phyloP scores from a whole-genome alignment of 1,139 yeast genomes.

The Yamadazyma conglobata region DNA sequence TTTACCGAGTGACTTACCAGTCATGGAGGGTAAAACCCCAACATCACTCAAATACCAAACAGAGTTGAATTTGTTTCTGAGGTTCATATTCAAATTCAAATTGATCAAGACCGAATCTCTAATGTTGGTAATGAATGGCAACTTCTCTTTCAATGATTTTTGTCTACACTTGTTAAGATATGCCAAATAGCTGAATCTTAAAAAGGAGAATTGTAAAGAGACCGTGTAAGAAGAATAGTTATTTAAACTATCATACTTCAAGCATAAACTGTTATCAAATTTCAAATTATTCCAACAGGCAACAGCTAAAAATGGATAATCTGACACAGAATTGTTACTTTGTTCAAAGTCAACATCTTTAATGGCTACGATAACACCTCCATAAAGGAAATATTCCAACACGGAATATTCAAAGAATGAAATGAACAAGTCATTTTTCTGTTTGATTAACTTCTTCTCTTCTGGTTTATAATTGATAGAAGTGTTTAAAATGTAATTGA shows the following conservation, averaged over 20 bases:
- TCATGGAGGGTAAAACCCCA: conserved; percentile 38
- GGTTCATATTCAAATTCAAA: conserved; percentile 15
- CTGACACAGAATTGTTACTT: conserved; percentile 10
- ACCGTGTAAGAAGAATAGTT: conserved; percentile 20
- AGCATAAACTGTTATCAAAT: conserved; percentile 22
- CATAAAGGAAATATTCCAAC: conserved; percentile 32
- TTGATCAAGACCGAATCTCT: conserved; percentile 22
- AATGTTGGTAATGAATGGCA: conserved; percentile 32
- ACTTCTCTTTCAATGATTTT: conserved; percentile 32
- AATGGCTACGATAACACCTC: conserved; percentile 31
- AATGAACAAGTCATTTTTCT: conserved; percentile 32
- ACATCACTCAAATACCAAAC: conserved; percentile 42
- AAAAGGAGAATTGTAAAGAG: conserved; percentile 21
- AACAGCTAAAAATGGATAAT: conserved; percentile 30
- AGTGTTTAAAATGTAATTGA: conserved; percentile 38
- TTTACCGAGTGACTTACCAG: conserved; percentile 40
- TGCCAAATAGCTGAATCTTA: conserved; percentile 32
- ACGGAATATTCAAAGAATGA: conserved; percentile 37
- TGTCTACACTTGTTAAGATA: conserved; percentile 34
- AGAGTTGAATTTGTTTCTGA: conserved; percentile 15
- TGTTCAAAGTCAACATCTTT: conserved; percentile 33
- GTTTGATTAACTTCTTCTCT: conserved; percentile 17
- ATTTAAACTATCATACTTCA: conserved; percentile 18
- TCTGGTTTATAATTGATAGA: conserved; percentile 19
- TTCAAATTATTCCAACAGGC: conserved; percentile 38